Evolutionary conservation across 345 rosid species (phyloP).

Genomic region (Populus ilicifolia): DNA sequence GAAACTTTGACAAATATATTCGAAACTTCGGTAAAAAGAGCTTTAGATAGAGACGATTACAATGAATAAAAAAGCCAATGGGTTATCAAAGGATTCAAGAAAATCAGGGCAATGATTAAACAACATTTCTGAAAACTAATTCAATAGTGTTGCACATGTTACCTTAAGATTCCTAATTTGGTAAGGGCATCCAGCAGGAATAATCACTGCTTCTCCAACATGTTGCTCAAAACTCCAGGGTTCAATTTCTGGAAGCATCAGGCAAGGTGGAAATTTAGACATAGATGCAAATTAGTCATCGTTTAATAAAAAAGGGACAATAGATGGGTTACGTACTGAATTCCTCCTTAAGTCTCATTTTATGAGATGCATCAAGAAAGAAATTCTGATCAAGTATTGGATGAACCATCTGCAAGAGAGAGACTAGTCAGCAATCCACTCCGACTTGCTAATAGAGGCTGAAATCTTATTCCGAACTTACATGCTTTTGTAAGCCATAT

Average conservation of each 20-base stretch:
- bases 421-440: slow-evolving; percentile 10
- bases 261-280: neutral
- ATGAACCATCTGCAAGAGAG: slow-evolving; percentile 58
- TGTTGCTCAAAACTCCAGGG: slow-evolving; percentile 95
- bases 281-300: neutral
- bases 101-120: neutral
- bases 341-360: slow-evolving; percentile 79
- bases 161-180: slow-evolving; percentile 87
- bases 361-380: slow-evolving; percentile 72
- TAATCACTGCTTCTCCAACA: slow-evolving; percentile 87
- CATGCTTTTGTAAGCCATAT: slow-evolving; percentile 42
- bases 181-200: slow-evolving; percentile 95
- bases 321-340: slow-evolving; percentile 47
- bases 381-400: slow-evolving; percentile 79
- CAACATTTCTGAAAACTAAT: neutral
- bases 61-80: neutral
- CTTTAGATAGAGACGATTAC: neutral
- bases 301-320: neutral
- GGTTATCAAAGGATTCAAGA: neutral
- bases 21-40: neutral
- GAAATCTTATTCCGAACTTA: slow-evolving; percentile 32
- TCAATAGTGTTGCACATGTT: neutral
- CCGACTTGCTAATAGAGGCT: neutral
- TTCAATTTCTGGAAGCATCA: slow-evolving; percentile 56
- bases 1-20: neutral